phyloP scores from a whole-genome alignment of 2,329 filamentous ascomycete species.

The Calonectria henricotiae region DNA sequence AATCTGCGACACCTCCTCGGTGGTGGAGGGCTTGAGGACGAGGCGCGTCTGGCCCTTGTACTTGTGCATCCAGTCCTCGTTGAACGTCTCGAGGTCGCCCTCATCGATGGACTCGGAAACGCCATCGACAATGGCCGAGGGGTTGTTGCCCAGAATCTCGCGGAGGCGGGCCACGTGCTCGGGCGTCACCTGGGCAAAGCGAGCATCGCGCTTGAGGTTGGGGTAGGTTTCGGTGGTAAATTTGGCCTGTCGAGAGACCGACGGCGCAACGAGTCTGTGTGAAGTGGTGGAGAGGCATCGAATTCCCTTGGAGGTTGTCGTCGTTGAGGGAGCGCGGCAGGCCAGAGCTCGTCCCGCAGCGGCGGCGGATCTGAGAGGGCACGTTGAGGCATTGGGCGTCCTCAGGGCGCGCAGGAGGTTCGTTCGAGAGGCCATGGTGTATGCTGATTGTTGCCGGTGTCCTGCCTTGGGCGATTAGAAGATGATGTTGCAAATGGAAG shows the following conservation, averaged over 20 bases:
- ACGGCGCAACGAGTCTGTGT: conserved; percentile 51
- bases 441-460: conserved; percentile 1
- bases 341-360: conserved; percentile 29
- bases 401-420: conserved; percentile 51
- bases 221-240: conserved; percentile 92
- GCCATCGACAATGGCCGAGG: conserved; percentile 86
- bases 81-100: conserved; percentile 94
- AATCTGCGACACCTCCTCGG: conserved; percentile 91
- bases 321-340: conserved; percentile 31
- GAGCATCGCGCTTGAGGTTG: conserved; percentile 83
- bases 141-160: conserved; percentile 80
- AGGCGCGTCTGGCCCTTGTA: conserved; percentile 92
- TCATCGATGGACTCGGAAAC: conserved; percentile 76
- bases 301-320: conserved; percentile 28
- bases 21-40: conserved; percentile 88
- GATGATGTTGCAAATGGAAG: conserved; percentile 26
- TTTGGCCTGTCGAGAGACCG: conserved; percentile 62
- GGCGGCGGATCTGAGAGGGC: conserved; percentile 23
- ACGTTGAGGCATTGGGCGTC: conserved; percentile 41
- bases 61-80: conserved; percentile 99
- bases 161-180: conserved; percentile 91
- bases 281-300: conserved; percentile 55
- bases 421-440: conserved; percentile 50
- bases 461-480: conserved; percentile 6
- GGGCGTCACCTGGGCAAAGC: conserved; percentile 80